Percentiles rank a stretch among this genome's conserved stretches.
phyloP scores from a whole-genome alignment of 495 filamentous ascomycete species.

The Neurospora sp. region DNA sequence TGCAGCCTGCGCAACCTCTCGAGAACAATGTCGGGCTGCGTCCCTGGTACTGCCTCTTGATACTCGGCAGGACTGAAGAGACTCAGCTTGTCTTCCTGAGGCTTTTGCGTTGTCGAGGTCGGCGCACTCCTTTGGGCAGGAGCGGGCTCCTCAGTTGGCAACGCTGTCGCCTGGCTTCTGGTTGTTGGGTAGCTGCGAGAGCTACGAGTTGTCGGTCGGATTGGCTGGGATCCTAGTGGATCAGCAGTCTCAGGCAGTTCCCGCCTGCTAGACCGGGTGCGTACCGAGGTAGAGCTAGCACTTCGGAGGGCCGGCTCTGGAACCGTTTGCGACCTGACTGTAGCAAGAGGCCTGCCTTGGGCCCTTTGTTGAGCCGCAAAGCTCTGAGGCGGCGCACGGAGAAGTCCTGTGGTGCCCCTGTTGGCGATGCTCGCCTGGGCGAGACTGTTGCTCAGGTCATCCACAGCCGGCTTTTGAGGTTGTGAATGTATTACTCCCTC shows the following conservation, averaged over 20 bases:
- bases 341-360: slow-evolving; percentile 26
- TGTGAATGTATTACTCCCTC: neutral
- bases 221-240: slow-evolving; percentile 2
- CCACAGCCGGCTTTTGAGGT: slow-evolving; percentile 1
- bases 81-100: slow-evolving; percentile 19
- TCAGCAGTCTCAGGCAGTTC: slow-evolving; percentile 6
- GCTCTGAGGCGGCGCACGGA: slow-evolving; percentile 41
- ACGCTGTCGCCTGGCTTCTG: slow-evolving; percentile 9
- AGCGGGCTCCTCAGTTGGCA: slow-evolving; percentile 1
- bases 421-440: slow-evolving; percentile 11
- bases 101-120: slow-evolving; percentile 2
- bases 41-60: slow-evolving; percentile 35
- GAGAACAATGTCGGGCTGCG: slow-evolving; percentile 43
- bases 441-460: slow-evolving; percentile 15
- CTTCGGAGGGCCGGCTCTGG: slow-evolving; percentile 10
- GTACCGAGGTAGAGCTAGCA: slow-evolving; percentile 6
- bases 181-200: slow-evolving; percentile 17
- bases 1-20: slow-evolving; percentile 39
- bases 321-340: slow-evolving; percentile 12
- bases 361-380: slow-evolving; percentile 52
- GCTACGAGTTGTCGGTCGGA: slow-evolving; percentile 12
- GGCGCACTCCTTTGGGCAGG: neutral
- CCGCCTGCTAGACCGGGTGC: neutral
- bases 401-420: slow-evolving; percentile 18
- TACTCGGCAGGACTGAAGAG: slow-evolving; percentile 44